phyloP scores from a whole-genome alignment of 2,329 filamentous ascomycete genomes.

The Diplodia scrobiculata region DNA sequence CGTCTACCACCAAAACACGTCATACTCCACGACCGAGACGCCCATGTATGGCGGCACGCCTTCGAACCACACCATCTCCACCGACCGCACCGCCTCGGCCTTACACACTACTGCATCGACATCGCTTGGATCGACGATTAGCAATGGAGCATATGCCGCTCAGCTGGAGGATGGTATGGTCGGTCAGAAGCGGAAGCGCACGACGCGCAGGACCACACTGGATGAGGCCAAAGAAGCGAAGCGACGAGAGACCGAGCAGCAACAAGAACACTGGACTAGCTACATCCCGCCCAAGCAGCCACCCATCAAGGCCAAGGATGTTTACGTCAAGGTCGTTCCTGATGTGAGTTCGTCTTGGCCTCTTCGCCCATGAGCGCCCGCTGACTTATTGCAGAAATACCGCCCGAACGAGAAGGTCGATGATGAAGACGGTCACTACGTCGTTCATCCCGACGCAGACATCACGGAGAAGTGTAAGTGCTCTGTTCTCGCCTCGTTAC shows the following conservation, averaged over 20 bases:
- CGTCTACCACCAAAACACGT: conserved; percentile 67
- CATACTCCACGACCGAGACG: conserved; percentile 73
- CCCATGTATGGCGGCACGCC: conserved; percentile 68
- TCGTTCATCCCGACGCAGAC: conserved; percentile 82
- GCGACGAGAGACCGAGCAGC: conserved; percentile 68
- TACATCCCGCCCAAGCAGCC: conserved; percentile 88
- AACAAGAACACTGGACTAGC: conserved; percentile 70
- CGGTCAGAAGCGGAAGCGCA: conserved; percentile 88
- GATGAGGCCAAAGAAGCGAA: conserved; percentile 70
- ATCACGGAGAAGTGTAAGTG: conserved; percentile 84
- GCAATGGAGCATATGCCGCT: conserved; percentile 63
- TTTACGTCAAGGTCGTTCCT: conserved; percentile 60
- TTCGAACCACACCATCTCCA: conserved; percentile 73
- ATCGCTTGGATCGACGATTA: conserved; percentile 70
- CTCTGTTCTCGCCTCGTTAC: conserved; percentile 5
- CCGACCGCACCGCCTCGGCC: conserved; percentile 77
- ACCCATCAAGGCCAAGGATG: conserved; percentile 78
- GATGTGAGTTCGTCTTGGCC: conserved; percentile 54
- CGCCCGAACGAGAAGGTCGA: conserved; percentile 72
- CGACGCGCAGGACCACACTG: conserved; percentile 74
- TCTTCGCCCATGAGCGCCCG: neutral
- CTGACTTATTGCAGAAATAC: conserved; percentile 45
- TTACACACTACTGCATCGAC: conserved; percentile 87
- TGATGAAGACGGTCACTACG: conserved; percentile 96
- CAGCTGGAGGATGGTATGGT: conserved; percentile 62